These are phyloP conservation scores for Dendrostoma leiphaemia DNA, from an alignment of 2,329 filamentous ascomycete species.

Conservation along the genomic window DNA sequence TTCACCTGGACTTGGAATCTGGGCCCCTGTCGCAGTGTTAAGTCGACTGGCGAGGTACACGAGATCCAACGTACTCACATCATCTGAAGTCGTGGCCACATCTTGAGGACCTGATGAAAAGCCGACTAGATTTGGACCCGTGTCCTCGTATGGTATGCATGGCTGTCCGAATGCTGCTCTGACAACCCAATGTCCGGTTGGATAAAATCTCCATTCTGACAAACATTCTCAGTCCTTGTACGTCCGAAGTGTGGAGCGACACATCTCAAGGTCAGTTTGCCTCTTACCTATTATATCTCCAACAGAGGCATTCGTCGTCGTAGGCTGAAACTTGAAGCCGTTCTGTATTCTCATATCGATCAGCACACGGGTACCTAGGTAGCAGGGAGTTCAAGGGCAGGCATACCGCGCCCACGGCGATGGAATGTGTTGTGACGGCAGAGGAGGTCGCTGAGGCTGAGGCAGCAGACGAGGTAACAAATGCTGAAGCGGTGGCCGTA, in stretches of 20 bases:
- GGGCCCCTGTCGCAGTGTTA: slow-evolving; percentile 41
- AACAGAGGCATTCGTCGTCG: slow-evolving; percentile 32
- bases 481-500: slow-evolving; percentile 2
- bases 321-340: slow-evolving; percentile 34
- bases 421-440: slow-evolving; percentile 23
- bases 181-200: slow-evolving; percentile 62
- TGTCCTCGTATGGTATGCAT: slow-evolving; percentile 61
- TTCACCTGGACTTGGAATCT: slow-evolving; percentile 49
- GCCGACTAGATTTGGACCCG: slow-evolving; percentile 43
- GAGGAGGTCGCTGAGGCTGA: slow-evolving; percentile 20
- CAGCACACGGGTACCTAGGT: neutral
- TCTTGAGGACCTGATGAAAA: slow-evolving; percentile 53
- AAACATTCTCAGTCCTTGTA: slow-evolving; percentile 12
- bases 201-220: slow-evolving; percentile 59
- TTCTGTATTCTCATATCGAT: slow-evolving; percentile 19
- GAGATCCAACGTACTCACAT: slow-evolving; percentile 33
- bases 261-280: neutral
- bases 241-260: neutral
- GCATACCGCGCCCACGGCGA: slow-evolving; percentile 30
- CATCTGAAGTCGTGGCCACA: slow-evolving; percentile 43
- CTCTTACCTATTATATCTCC: slow-evolving; percentile 48
- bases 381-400: neutral
- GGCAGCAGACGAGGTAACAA: slow-evolving; percentile 13
- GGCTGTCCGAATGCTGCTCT: slow-evolving; percentile 57
- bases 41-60: neutral